Base-by-base conservation (phyloP, 768 basidiomycete species). In the Sporobolomyces roseus region DNA sequence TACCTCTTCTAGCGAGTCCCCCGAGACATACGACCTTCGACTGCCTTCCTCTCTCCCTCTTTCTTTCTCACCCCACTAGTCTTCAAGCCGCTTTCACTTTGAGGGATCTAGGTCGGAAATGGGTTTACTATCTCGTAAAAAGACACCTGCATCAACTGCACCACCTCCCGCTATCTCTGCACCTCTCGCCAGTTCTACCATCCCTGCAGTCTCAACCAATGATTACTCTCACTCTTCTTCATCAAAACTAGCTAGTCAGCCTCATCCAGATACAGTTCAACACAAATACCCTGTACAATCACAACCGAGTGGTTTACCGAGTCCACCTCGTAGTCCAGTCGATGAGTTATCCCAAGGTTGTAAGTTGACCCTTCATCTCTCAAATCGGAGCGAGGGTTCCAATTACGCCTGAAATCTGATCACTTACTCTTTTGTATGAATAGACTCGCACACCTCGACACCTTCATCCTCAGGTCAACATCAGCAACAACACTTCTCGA, bases 81-180 rank as follows among this genome's bases (percentile, higher is more conserved):
- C 23, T 23, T 23, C 45, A 23, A 12, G 14, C n/a, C n/a, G 46
- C 46, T 8, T 48, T n/a, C 23, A 17, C 46, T n/a, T 52, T 27
- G 51, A 52, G 51, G 9, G 19, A 30, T 33, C n/a, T n/a, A n/a
- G 35, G 56, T 30, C 43, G 41, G 30, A 36, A 10, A 72, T 72
- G 70, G 70, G 70, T 14, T 52, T 72, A n/a, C 70, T 72, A 51
- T 64, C 62, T 21, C 66, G 66, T 48, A 67, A 68, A 61, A 73
- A 73, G 71, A 50, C 65, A 17, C 38, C 36, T 21, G 14, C 48
- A 7, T 36, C 36, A 36, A 12, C 60, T 4, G 2, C 64, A 0
- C 36, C 67, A 1, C 67, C 67, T 14, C 58, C 67, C 5, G 35
- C 63, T n/a, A 72, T 72, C 66, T 68, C 66, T 3, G 66, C 45